Percentiles rank a stretch among this genome's conserved stretches.
phyloP scores from a whole-genome alignment of 2,329 filamentous ascomycete genomes.

The Aspergillus alliaceus region DNA sequence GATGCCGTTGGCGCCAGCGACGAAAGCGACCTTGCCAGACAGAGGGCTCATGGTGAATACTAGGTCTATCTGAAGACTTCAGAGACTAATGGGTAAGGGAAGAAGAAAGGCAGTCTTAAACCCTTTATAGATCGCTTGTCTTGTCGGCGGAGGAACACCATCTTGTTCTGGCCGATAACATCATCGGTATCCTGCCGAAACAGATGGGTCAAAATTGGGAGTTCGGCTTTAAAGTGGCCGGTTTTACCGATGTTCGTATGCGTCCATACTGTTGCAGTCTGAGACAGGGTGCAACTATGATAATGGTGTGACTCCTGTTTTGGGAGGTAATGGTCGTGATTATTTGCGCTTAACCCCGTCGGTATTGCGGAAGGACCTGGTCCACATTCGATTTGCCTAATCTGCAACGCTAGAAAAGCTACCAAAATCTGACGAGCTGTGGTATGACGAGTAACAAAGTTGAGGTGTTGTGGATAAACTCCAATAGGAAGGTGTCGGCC shows the following conservation, averaged over 20 bases:
- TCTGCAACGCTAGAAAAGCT: neutral
- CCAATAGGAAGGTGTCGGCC: neutral
- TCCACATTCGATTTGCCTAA: neutral
- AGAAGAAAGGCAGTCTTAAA: neutral
- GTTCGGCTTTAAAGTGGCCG: neutral
- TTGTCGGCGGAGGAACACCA: neutral
- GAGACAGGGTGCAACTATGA: neutral
- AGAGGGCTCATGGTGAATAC: neutral
- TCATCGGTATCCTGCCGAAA: neutral
- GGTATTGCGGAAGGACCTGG: neutral
- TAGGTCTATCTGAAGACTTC: neutral
- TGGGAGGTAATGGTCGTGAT: neutral
- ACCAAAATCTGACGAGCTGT: neutral
- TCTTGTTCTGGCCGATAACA: neutral
- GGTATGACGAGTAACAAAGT: neutral
- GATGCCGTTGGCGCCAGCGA: conserved; percentile 38
- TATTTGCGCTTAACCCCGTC: neutral
- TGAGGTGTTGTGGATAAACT: too few species aligned
- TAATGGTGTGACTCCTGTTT: neutral
- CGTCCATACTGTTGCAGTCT: neutral
- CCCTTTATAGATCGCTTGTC: neutral
- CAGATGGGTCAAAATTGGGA: neutral
- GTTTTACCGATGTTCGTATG: neutral
- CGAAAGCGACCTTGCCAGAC: conserved; percentile 31
- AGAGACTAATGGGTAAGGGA: neutral